A percentile compares a stretch with the other conserved stretches of the same genome.
Conservation (phyloP, 2,329 filamentous ascomycete genomes). For the Leptodontidium sp. region DNA sequence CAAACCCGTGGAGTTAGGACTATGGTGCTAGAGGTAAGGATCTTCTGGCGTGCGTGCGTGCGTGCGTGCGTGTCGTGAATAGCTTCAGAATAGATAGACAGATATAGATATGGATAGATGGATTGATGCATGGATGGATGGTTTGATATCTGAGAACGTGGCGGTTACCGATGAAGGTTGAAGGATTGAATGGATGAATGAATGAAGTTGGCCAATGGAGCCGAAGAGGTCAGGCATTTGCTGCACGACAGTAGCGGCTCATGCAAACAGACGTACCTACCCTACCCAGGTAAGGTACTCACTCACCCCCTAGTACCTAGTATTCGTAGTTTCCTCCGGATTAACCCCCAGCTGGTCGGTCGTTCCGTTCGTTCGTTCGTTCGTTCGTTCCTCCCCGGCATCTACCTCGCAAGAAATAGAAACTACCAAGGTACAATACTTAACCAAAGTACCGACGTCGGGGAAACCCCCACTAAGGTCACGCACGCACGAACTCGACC, state of each 20-base stretch:
- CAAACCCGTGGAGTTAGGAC: constrained; percentile 3
- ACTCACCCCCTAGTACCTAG: neutral
- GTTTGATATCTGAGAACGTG: no score
- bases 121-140: no score
- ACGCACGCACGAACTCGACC: neutral
- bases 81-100: neutral
- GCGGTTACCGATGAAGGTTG: neutral
- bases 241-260: constrained; percentile 10
- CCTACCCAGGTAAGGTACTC: neutral
- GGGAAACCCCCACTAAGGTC: neutral
- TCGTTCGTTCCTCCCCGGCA: neutral
- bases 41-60: neutral
- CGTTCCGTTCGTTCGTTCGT: neutral
- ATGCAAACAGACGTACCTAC: neutral
- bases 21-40: neutral
- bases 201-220: neutral
- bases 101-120: neutral
- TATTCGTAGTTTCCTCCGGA: neutral
- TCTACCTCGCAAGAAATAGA: no score
- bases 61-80: neutral
- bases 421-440: no score
- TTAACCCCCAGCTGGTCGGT: neutral
- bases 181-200: no score
- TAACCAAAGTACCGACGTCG: no score
- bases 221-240: neutral